Evolutionary conservation across 1,284 basidiomycete species (phyloP), one percentile per base, ranked within the genome.

Genomic region (Trichosporon sp.): DNA sequence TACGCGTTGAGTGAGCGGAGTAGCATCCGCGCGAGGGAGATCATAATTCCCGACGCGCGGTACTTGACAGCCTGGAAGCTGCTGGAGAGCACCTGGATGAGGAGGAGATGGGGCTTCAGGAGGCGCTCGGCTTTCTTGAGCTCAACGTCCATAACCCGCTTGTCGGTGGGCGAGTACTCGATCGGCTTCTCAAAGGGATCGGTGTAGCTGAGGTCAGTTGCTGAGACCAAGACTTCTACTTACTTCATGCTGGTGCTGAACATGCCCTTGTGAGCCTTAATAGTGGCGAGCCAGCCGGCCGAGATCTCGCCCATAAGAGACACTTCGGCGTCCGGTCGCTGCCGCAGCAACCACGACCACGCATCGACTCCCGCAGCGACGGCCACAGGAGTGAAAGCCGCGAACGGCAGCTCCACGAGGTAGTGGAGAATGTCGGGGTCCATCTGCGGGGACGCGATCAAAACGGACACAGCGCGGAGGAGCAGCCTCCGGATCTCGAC

Each of bases 281-380:
- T 91, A 1, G 92, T 93, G 72, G 88, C 87, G 54, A 90, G 88
- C 97, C 97, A 99, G 3, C 92, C 92, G 7, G 91, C 88, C 37
- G 93, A 86, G 69, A 99, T 89, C 79, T 98, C 95, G 11, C 90
- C 87, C 87, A 98, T 92, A 35, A 98, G 84, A 6, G 84, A 90
- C 81, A 92, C 87, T 80, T 91, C 90, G 31, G 89, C 86, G 69
- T 90, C 88, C 0, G 93, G 91, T 69, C 93, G 90, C 79, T 96
- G 92, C 16, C 93, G 90, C 66, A 98, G 92, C 0, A 98, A 87
- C 96, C 96, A 98, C 1, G 92, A 94, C 97, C 97, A 99, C 4
- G 93, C 91, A 80, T 98, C 94, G 66, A 95, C 91, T 0, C 94
- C 96, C 1, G 92, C 89, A 8, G 91, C 88, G 71, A 98, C 89